These are phyloP conservation scores for Cyberlindnera nakhonratchasimensis DNA, from an alignment of 805 yeast genomes.

Conservation along the genomic window DNA sequence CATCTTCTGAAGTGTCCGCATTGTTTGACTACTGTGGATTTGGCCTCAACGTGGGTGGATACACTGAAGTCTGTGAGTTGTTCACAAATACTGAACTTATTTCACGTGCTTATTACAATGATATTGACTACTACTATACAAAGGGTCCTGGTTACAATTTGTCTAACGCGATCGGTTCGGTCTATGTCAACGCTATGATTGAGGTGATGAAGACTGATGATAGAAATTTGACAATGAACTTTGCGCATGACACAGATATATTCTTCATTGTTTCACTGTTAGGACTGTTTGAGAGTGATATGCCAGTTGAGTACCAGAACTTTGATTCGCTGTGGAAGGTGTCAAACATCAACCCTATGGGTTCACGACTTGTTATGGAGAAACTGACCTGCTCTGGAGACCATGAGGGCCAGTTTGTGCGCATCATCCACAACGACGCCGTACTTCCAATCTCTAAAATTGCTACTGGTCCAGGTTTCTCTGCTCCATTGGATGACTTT, in stretches of 20 bases:
- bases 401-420: conserved; percentile 33
- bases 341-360: conserved; percentile 52
- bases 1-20: conserved; percentile 36
- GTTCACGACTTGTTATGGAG: conserved; percentile 45
- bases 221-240: conserved; percentile 40
- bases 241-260: conserved; percentile 56
- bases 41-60: conserved; percentile 46
- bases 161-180: conserved; percentile 38
- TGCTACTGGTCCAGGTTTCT: conserved; percentile 45
- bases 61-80: conserved; percentile 26
- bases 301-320: conserved; percentile 39
- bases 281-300: conserved; percentile 37
- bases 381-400: conserved; percentile 35
- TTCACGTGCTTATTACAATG: conserved; percentile 39
- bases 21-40: conserved; percentile 47
- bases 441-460: conserved; percentile 43
- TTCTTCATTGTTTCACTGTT: conserved; percentile 46
- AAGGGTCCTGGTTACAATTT: conserved; percentile 47
- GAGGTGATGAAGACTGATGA: conserved; percentile 39
- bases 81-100: conserved; percentile 50
- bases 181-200: conserved; percentile 45
- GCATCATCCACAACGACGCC: conserved; percentile 46
- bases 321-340: conserved; percentile 45
- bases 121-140: conserved; percentile 42
- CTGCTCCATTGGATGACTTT: conserved; percentile 34